Evolutionary conservation across 768 basidiomycete genomes (phyloP), one percentile per base, ranked within the genome.

Genomic region (Leccinum boreale): DNA sequence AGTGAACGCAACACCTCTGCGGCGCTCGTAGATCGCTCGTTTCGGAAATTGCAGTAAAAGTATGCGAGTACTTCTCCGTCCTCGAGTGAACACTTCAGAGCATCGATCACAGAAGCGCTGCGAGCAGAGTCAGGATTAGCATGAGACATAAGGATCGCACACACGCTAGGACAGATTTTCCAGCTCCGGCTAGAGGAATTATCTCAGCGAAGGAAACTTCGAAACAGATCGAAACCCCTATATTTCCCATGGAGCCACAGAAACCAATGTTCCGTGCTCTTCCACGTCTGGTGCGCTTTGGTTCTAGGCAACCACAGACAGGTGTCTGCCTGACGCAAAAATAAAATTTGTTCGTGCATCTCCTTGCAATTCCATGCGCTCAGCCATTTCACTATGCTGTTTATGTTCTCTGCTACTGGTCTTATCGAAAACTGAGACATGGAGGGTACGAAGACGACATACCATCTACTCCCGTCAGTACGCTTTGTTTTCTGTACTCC

Each of bases 31-130:
- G 58, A 54, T 17, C 50, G 53, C 21, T 61, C 58, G 1, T 28
- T 52, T 21, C 58, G 62, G 10, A 67, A 70, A 47, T 67, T 56
- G 3, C 65, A 67, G 5, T 70, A 67, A 15, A 67, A 65, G n/a
- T 51, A 62, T 3, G 28, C 28, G 11, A 67, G 21, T 1, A 51
- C 5, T 8, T 62, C 55, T 11, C 35, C 57, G 19, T 58, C 58
- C 1, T 36, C 19, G 3, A 58, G 28, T 0, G 29, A 19, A 4
- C 4, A 11, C 10, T 29, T 36, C n/a, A 67, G 49, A 33, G 14
- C 14, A 0, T 62, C 51, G 17, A 68, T 66, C 15, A 66, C 58
- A 2, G 49, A 62, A 24, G 67, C 47, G 0, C 64, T 65, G 17
- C 11, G 12, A 28, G 12, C 2, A 31, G 1, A 1, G 31, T 65